These are phyloP conservation scores for Aspergillus flavus DNA, from an alignment of 2,329 filamentous ascomycete species.

Conservation along the genomic window DNA sequence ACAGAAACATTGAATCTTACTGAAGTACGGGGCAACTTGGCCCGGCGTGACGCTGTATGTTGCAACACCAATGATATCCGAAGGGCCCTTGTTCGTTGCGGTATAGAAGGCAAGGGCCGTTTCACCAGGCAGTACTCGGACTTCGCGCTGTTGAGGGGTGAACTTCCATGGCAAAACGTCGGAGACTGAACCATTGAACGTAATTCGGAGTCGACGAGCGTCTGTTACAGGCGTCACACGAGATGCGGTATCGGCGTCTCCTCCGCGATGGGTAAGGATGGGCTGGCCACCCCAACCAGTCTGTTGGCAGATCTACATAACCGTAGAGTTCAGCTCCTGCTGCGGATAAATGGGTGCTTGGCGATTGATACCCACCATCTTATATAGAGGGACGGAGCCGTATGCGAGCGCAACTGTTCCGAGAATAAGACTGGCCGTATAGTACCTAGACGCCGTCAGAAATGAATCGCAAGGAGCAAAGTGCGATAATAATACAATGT, in stretches of 20 bases:
- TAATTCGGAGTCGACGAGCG: slow-evolving; percentile 86
- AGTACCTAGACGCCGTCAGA: slow-evolving; percentile 54
- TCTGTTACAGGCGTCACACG: slow-evolving; percentile 79
- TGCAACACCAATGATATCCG: slow-evolving; percentile 96
- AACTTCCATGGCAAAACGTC: slow-evolving; percentile 98
- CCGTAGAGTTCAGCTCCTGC: neutral
- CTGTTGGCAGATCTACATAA: slow-evolving; percentile 52
- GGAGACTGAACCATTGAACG: slow-evolving; percentile 93
- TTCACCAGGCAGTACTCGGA: slow-evolving; percentile 91
- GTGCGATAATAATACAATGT: slow-evolving; percentile 49
- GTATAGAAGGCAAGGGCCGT: slow-evolving; percentile 98
- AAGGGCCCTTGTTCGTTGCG: slow-evolving; percentile 84
- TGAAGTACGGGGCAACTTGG: slow-evolving; percentile 96
- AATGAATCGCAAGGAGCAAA: slow-evolving; percentile 5
- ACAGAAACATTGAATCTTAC: slow-evolving; percentile 99
- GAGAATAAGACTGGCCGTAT: slow-evolving; percentile 64
- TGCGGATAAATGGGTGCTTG: neutral
- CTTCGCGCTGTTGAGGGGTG: slow-evolving; percentile 92
- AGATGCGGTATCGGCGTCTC: slow-evolving; percentile 67
- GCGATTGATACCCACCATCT: slow-evolving; percentile 55
- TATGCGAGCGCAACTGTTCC: slow-evolving; percentile 66
- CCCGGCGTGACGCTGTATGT: slow-evolving; percentile 97
- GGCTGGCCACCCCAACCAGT: slow-evolving; percentile 87
- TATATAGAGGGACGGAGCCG: slow-evolving; percentile 68
- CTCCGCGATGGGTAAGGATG: slow-evolving; percentile 75